Base-by-base conservation (phyloP, 805 yeast genomes). In the Zygotorulaspora sp. region DNA sequence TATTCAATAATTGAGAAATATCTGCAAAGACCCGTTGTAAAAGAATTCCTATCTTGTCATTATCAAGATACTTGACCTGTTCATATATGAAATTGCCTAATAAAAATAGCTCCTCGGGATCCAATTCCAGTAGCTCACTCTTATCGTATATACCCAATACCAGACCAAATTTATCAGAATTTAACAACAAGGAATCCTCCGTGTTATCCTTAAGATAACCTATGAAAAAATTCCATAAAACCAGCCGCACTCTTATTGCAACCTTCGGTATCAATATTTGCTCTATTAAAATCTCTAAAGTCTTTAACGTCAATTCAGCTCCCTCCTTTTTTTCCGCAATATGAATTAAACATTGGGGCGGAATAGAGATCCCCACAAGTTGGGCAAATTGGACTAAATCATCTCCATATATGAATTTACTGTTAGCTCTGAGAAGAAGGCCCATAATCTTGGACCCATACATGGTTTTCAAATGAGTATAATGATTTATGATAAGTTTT, bases 41-140 rank as follows among this genome's bases (percentile, higher is more conserved):
- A 63, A 38, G 75, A 80, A 41, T 71, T 71, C 32, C 74, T 61
- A 46, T 76, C 75, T 33, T 67, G 61, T 3, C 84, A 84, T 41
- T 71, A 64, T 25, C 68, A 65, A 5, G 85, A 75, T 32, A 78
- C 62, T 35, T 39, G 24, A 40, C 17, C 20, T 21, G 30, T 6
- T 10, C 25, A 32, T 30, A 40, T 13, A 35, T 13, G 15, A 43
- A 22, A 7, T 43, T 25, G 12, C 35, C 33, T 26, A 38, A 36
- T 17, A 14, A 15, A 10, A 10, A 5, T 13, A 30, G 16, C 25
- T 32, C 43, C 2, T 8, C 21, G 13, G 33, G 35, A 2, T 26
- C n/a, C 20, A 30, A 20, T 9, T 29, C 32, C 6, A 27, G n/a
- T 8, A 10, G 19, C 29, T 26, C 38, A 17, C 27, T 20, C 12